phyloP scores from a whole-genome alignment of 208 protist species.

The Wallacemonas collosoma region DNA sequence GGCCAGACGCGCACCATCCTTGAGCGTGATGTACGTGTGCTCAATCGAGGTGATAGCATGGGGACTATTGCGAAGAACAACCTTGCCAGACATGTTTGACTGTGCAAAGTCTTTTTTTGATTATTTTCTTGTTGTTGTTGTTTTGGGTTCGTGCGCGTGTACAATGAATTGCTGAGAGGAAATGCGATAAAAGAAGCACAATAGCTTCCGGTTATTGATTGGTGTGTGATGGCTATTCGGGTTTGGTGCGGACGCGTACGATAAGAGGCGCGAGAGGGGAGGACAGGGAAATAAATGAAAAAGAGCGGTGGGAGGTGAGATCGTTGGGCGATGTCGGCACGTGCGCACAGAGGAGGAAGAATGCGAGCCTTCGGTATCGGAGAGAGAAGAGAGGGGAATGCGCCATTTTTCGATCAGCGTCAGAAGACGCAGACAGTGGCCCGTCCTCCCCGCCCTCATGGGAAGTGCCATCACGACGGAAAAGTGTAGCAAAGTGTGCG shows the following conservation, averaged over 20 bases:
- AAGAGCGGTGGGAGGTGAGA: neutral
- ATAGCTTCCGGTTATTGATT: too few species aligned
- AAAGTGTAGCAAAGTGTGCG: too few species aligned
- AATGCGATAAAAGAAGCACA: neutral
- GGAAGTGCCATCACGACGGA: too few species aligned
- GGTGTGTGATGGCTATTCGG: too few species aligned
- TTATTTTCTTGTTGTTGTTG: conserved; percentile 1
- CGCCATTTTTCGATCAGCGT: too few species aligned
- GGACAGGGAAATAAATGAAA: neutral
- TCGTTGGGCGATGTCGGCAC: neutral
- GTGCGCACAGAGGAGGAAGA: too few species aligned
- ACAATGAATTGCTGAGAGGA: neutral
- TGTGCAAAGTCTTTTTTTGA: neutral
- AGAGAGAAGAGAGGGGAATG: too few species aligned
- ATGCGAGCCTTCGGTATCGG: too few species aligned
- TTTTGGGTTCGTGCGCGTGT: neutral
- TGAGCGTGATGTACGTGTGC: conserved; percentile 50
- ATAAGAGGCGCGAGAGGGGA: neutral
- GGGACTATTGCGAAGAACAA: conserved; percentile 33
- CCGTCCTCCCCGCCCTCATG: too few species aligned
- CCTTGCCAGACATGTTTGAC: neutral
- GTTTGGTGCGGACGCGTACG: too few species aligned
- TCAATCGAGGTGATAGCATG: conserved; percentile 39
- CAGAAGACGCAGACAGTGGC: too few species aligned
- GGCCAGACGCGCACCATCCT: conserved; percentile 46